Evolutionary conservation across 2,329 filamentous ascomycete species (phyloP).

Genomic region (Fusarium continuum): DNA sequence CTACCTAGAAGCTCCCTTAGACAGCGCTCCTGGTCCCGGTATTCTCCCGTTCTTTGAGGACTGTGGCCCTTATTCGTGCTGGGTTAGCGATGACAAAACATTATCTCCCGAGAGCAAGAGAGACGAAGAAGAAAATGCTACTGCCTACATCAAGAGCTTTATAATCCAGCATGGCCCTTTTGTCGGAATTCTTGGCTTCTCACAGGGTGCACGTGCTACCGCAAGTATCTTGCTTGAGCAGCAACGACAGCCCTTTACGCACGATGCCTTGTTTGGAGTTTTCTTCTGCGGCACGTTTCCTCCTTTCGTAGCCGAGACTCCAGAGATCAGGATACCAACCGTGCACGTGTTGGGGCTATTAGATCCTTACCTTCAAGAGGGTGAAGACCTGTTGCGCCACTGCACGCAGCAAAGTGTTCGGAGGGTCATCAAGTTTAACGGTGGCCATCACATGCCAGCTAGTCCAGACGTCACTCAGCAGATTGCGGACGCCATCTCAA

Average conservation of each 20-base stretch:
- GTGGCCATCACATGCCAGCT: not conserved
- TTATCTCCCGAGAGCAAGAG: not conserved
- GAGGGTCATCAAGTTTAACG: conserved; percentile 3
- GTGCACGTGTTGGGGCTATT: not conserved
- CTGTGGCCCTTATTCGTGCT: conserved; percentile 4
- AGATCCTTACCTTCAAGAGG: not conserved
- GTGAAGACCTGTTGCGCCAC: not conserved
- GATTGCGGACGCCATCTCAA: not conserved
- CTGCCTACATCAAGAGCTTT: not conserved
- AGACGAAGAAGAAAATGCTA: not conserved
- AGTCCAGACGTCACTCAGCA: not conserved
- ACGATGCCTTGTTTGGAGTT: not conserved
- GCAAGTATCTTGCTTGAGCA: conserved; percentile 1
- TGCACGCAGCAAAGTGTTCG: not conserved
- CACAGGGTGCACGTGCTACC: conserved; percentile 1
- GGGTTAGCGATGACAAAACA: not conserved
- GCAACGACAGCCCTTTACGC: not conserved
- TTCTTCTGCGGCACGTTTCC: conserved; percentile 4
- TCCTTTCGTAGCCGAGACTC: not conserved
- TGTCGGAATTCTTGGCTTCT: not conserved
- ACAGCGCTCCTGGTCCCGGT: not conserved
- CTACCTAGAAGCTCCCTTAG: not conserved
- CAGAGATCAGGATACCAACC: not conserved
- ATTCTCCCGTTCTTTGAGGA: conserved; percentile 3
- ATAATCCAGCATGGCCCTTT: not conserved